These are phyloP conservation scores for Pulveroboletus sp. DNA, from an alignment of 768 basidiomycete genomes.

Conservation along the genomic window DNA sequence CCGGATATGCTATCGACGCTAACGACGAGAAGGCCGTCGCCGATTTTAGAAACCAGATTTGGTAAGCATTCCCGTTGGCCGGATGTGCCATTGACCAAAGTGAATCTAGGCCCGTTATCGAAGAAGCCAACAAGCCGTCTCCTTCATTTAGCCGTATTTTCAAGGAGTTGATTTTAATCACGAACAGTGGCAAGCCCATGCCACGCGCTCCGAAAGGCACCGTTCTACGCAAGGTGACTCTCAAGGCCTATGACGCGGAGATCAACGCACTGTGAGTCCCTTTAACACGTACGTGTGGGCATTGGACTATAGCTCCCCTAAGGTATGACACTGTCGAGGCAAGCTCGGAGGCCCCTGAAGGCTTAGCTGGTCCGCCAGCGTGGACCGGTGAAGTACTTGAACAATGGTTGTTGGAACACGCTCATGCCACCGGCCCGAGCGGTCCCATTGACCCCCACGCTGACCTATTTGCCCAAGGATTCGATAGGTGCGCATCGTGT, in stretches of 20 bases:
- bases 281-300: neutral
- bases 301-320: neutral
- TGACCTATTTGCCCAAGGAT: constrained; percentile 31
- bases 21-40: constrained; percentile 22
- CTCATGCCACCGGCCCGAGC: neutral
- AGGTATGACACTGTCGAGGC: constrained; percentile 9
- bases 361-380: neutral
- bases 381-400: constrained; percentile 1
- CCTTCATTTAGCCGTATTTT: constrained; percentile 43
- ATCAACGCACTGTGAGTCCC: constrained; percentile 22
- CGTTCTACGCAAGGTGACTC: constrained; percentile 11
- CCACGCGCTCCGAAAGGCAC: constrained; percentile 34
- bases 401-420: constrained; percentile 15
- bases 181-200: constrained; percentile 39
- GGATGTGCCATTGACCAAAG: neutral
- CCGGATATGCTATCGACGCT: constrained; percentile 17
- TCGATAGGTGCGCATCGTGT: constrained; percentile 27
- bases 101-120: constrained; percentile 33
- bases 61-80: constrained; percentile 13
- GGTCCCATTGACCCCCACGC: constrained; percentile 1
- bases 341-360: neutral
- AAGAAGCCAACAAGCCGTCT: constrained; percentile 38
- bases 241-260: constrained; percentile 25
- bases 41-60: constrained; percentile 30
- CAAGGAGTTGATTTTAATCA: constrained; percentile 51